Percentiles rank a stretch among this genome's conserved stretches.
Conservation (phyloP, 768 basidiomycete genomes). For the Ramaria rubella region DNA sequence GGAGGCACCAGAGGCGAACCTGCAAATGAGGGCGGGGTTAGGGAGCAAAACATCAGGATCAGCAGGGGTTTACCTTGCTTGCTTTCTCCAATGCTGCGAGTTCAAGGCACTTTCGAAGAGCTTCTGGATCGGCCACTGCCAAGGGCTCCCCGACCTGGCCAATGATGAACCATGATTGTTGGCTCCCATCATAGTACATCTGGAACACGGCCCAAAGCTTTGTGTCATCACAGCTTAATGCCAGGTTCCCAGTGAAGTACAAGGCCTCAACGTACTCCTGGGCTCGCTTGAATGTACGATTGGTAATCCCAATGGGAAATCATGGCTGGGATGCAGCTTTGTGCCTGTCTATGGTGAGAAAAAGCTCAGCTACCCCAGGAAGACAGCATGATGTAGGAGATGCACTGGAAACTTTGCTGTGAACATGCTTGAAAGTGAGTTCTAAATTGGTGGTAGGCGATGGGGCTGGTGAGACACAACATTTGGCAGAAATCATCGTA, state of each 20-base stretch:
- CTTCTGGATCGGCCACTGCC: conserved; percentile 18
- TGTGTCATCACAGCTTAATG: conserved; percentile 31
- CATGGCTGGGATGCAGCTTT: conserved; percentile 15
- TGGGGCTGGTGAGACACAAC: conserved; percentile 22
- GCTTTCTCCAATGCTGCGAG: conserved; percentile 15
- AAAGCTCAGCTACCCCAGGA: background rate
- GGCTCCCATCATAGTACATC: conserved; percentile 20
- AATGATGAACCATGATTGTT: conserved; percentile 20
- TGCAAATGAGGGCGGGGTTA: conserved; percentile 8
- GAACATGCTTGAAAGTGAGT: conserved; percentile 17
- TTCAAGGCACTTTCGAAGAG: conserved; percentile 13
- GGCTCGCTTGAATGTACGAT: conserved; percentile 18
- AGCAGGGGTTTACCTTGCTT: conserved; percentile 18
- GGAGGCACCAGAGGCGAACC: conserved; percentile 29
- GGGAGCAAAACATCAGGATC: background rate
- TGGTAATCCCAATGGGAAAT: conserved; percentile 21
- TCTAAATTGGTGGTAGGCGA: conserved; percentile 21
- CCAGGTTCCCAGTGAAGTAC: background rate
- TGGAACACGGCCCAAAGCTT: conserved; percentile 25
- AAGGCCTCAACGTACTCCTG: conserved; percentile 15
- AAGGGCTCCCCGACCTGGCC: conserved; percentile 21
- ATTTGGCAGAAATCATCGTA: conserved; percentile 28
- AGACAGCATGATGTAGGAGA: background rate
- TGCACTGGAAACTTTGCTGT: conserved; percentile 17
- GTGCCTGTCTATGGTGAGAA: conserved; percentile 3